Evolutionary conservation across 2,329 filamentous ascomycete genomes (phyloP), one percentile per base, ranked within the genome.

Genomic region (Pleurostoma richardsiae): DNA sequence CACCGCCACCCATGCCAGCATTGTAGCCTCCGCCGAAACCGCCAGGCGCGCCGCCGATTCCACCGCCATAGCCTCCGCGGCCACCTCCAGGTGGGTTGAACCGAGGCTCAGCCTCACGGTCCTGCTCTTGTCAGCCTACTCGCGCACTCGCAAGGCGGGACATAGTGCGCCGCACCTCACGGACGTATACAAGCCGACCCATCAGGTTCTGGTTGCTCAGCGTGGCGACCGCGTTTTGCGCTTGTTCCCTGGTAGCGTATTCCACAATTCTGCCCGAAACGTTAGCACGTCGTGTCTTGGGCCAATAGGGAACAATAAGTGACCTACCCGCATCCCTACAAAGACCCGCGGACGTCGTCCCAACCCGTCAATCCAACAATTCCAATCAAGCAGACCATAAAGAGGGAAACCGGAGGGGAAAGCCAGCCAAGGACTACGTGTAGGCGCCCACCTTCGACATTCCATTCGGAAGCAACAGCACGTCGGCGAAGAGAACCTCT

Each of bases 361-460:
- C 88, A 85, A 86, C 86, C 91, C 92, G 92, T 96, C 91, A 96
- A 95, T 88, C 90, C 89, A 94, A 89, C 85, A 80, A 76, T 81
- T 94, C 88, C 90, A 86, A 83, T 83, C 89, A 86, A 58, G 44
- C 42, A 42, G 65, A 64, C 65, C 70, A 73, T 69, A 71, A 76
- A 70, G 68, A 61, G 59, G 61, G 65, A 70, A 74, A 74, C 72
- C 69, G 79, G 79, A 83, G 74, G 76, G 77, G 76, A 84, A 82
- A 83, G 82, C 88, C 88, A 88, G 83, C 86, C 86, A 85, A 72
- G 82, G 85, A 83, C 87, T 86, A 91, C 80, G 77, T 83, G 79
- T 88, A 87, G 80, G 85, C 84, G 90, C 89, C 90, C 91, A 97
- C 92, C 92, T 99, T 99, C 89, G 92, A 97, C 94, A 99, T 99